Conservation (phyloP, 805 yeast genomes). For the Pichia phayaonensis region DNA sequence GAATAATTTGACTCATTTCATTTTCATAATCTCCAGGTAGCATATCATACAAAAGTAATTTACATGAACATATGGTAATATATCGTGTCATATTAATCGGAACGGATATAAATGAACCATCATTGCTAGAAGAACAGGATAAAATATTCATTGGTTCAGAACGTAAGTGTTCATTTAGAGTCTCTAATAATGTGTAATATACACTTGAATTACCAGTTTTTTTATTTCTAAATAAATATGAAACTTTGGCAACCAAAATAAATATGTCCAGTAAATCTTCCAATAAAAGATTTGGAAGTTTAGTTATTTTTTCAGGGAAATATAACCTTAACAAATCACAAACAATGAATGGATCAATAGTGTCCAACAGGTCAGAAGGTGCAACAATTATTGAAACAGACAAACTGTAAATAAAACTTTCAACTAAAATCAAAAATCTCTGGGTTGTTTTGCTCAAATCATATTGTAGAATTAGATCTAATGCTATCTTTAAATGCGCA, state of each 20-base stretch:
- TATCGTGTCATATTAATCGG: no score
- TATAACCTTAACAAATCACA: neutral
- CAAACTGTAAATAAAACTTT: constrained; percentile 1
- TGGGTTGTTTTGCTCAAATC: neutral
- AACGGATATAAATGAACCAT: no score
- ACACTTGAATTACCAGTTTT: no score
- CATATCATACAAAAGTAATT: no score
- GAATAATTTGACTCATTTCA: neutral
- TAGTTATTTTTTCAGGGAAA: neutral
- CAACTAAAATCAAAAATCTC: neutral
- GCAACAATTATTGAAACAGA: neutral
- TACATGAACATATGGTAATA: no score
- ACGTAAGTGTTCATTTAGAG: neutral
- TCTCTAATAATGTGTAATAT: neutral
- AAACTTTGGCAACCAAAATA: neutral
- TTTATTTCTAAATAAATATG: neutral
- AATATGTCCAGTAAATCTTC: neutral
- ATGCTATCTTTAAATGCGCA: neutral
- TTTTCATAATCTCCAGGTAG: no score
- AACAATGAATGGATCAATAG: neutral
- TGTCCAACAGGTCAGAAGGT: neutral
- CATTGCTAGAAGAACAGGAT: no score
- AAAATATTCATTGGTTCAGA: no score
- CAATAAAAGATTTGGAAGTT: neutral
- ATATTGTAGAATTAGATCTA: neutral